Evolutionary conservation across 805 yeast species (phyloP).

Genomic region (Gaillardinia entomophila): DNA sequence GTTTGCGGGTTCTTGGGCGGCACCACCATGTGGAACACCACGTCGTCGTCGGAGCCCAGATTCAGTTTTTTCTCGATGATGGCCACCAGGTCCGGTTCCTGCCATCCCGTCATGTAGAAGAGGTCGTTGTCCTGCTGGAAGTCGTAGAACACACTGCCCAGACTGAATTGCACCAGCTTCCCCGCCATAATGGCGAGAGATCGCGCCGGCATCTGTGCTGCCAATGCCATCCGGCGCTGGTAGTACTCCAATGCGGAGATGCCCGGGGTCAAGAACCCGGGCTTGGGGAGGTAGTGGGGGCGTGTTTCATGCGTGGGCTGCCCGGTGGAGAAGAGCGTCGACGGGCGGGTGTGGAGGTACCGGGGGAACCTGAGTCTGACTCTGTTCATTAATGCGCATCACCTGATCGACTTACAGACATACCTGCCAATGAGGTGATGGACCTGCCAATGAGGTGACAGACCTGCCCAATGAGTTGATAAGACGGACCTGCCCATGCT

Average conservation of each 20-base stretch:
- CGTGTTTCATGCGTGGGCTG: conserved; percentile 87
- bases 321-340: conserved; percentile 44
- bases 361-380: no score
- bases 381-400: no score
- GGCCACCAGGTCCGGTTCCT: conserved; percentile 77
- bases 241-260: conserved; percentile 80
- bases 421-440: no score
- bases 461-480: no score
- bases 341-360: conserved; percentile 19
- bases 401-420: no score
- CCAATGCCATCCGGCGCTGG: conserved; percentile 58
- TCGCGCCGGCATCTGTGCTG: conserved; percentile 50
- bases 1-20: conserved; percentile 72
- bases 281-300: conserved; percentile 59
- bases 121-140: conserved; percentile 91
- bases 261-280: conserved; percentile 86
- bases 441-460: no score
- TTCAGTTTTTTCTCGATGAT: conserved; percentile 57
- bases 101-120: conserved; percentile 85
- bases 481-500: no score
- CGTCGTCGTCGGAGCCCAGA: conserved; percentile 41
- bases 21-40: conserved; percentile 71
- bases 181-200: conserved; percentile 77
- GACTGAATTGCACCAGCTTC: conserved; percentile 64
- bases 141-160: conserved; percentile 87